Conservation (phyloP, 257 asterid species). For the Solanum pinnatisectum region DNA sequence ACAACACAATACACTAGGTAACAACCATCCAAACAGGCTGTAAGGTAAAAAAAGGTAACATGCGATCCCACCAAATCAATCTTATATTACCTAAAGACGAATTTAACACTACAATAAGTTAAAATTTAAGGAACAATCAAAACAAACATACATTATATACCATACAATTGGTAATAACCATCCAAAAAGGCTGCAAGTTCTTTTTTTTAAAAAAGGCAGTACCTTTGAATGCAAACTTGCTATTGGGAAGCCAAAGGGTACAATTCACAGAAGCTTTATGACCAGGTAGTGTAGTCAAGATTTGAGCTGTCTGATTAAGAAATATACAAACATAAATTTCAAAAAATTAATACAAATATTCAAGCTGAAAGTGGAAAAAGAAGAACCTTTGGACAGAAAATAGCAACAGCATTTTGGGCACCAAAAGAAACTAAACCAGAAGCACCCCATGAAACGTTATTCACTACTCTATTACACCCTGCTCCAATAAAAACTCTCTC, state of each 20-base stretch:
- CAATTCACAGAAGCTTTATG: slow-evolving; percentile 83
- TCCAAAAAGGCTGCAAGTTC: background rate
- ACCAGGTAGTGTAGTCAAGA: slow-evolving; percentile 85
- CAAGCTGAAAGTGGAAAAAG: background rate
- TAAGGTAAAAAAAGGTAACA: background rate
- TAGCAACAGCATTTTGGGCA: slow-evolving; percentile 85
- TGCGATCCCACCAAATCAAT: background rate
- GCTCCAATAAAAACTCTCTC: slow-evolving; percentile 65
- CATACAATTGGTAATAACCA: background rate
- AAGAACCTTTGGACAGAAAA: slow-evolving; percentile 78
- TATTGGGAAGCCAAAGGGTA: slow-evolving; percentile 87
- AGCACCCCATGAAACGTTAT: slow-evolving; percentile 96
- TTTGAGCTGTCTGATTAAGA: slow-evolving; percentile 62
- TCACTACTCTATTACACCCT: slow-evolving; percentile 84
- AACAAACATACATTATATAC: background rate
- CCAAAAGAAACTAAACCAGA: slow-evolving; percentile 78
- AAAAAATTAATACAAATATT: background rate
- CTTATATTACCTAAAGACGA: background rate
- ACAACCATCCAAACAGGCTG: background rate
- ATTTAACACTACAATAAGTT: background rate
- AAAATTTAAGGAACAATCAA: background rate
- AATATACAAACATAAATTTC: background rate
- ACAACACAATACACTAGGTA: background rate
- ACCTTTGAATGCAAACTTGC: slow-evolving; percentile 84
- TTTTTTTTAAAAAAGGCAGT: background rate